Conservation (phyloP, 345 rosid species). For the Pistacia integerrima region DNA sequence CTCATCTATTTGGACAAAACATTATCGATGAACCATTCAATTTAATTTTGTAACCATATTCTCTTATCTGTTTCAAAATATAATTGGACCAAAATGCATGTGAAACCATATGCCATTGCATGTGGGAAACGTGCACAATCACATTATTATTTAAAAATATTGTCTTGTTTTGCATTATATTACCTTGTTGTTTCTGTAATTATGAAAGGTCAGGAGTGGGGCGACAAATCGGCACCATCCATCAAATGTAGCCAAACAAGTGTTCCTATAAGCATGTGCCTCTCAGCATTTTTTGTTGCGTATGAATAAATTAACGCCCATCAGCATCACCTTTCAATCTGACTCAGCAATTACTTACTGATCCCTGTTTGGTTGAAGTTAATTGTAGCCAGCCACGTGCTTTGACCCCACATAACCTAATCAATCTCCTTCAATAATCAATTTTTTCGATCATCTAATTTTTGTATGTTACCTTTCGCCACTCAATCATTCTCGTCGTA, state of each 20-base stretch:
- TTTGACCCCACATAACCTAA: neutral
- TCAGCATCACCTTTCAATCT: too few relatives aligned
- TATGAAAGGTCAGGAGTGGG: neutral
- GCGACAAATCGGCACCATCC: neutral
- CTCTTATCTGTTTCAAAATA: too few relatives aligned
- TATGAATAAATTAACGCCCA: too few relatives aligned
- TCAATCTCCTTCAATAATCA: neutral
- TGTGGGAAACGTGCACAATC: constrained; percentile 10
- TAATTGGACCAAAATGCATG: constrained; percentile 19
- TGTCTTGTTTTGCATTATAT: neutral
- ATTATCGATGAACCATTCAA: too few relatives aligned
- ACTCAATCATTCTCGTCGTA: neutral
- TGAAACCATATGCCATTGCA: constrained; percentile 17
- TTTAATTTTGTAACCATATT: too few relatives aligned
- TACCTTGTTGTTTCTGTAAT: constrained; percentile 11
- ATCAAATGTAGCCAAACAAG: too few relatives aligned
- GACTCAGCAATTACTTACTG: too few relatives aligned
- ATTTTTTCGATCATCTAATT: too few relatives aligned
- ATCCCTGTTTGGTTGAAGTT: neutral
- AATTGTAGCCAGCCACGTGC: neutral
- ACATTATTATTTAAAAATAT: neutral
- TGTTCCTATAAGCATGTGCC: too few relatives aligned
- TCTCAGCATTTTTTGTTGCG: too few relatives aligned
- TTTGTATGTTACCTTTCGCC: too few relatives aligned
- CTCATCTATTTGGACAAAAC: too few relatives aligned